These are phyloP conservation scores for Lipomyces orientalis DNA, from an alignment of 805 yeast species.

Conservation along the genomic window DNA sequence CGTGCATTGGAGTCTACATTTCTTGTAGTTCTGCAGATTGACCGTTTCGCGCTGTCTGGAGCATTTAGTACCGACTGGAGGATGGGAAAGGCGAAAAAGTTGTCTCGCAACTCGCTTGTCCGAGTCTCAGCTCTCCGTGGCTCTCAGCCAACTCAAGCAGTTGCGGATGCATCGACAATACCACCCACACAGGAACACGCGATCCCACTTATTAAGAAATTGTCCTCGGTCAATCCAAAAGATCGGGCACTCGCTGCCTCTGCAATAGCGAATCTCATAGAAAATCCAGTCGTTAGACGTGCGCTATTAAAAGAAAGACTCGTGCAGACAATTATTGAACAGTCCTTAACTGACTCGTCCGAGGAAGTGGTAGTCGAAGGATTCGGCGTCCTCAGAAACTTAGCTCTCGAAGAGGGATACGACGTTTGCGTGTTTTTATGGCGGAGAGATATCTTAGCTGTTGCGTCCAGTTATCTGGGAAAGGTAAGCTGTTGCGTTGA, in stretches of 20 bases:
- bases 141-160: not conserved
- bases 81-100: conserved; percentile 18
- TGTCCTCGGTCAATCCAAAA: conserved; percentile 65
- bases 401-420: conserved; percentile 86
- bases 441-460: conserved; percentile 78
- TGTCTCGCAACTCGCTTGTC: conserved; percentile 8
- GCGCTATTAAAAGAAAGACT: conserved; percentile 73
- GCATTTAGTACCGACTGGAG: not conserved
- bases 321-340: conserved; percentile 65
- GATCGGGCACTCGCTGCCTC: conserved; percentile 80
- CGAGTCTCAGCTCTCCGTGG: conserved; percentile 18
- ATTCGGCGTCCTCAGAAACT: conserved; percentile 77
- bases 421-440: conserved; percentile 76
- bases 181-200: conserved; percentile 63
- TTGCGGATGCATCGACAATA: conserved; percentile 40
- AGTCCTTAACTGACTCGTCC: conserved; percentile 66
- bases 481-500: conserved; percentile 19
- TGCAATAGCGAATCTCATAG: conserved; percentile 65
- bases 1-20: not conserved
- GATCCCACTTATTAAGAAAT: conserved; percentile 68
- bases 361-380: conserved; percentile 81
- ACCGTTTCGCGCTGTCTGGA: not conserved
- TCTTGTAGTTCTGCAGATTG: not conserved
- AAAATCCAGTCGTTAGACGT: conserved; percentile 67
- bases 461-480: conserved; percentile 40